phyloP scores from a whole-genome alignment of 2,329 filamentous ascomycete genomes.

The Leptographium flavum region DNA sequence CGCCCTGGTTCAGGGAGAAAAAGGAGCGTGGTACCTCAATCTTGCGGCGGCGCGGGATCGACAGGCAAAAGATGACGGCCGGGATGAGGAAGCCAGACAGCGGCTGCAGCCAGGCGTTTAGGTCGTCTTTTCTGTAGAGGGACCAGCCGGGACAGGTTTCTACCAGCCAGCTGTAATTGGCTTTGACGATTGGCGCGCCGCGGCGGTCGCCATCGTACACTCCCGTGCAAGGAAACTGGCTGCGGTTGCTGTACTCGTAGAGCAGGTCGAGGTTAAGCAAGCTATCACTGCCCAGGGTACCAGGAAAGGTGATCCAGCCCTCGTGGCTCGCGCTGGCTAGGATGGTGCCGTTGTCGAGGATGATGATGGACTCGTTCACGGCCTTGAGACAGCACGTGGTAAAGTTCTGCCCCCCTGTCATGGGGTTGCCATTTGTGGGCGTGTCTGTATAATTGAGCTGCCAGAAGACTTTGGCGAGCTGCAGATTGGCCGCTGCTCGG shows the following conservation, averaged over 20 bases:
- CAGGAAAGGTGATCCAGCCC: conserved; percentile 7
- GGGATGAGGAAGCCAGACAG: conserved; percentile 16
- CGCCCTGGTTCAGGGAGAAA: conserved; percentile 10
- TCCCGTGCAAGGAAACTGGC: conserved; percentile 15
- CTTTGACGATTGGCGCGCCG: conserved; percentile 12
- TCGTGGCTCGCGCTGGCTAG: not conserved
- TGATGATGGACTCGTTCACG: conserved; percentile 9
- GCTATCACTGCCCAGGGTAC: not conserved
- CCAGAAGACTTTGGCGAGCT: conserved; percentile 7
- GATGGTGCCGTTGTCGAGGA: conserved; percentile 7
- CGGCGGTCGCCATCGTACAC: conserved; percentile 8
- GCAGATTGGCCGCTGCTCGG: not conserved
- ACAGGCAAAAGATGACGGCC: conserved; percentile 16
- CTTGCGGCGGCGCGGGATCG: conserved; percentile 15
- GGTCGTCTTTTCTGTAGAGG: conserved; percentile 9
- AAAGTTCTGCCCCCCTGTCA: conserved; percentile 13
- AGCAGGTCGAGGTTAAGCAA: conserved; percentile 3
- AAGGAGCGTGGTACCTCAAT: conserved; percentile 10
- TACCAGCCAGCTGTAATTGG: conserved; percentile 11
- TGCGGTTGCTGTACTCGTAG: conserved; percentile 3
- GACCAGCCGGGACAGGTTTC: conserved; percentile 15
- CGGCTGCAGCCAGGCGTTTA: conserved; percentile 15
- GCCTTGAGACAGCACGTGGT: conserved; percentile 16
- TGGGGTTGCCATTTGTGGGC: not conserved
- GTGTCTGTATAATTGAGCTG: conserved; percentile 6